phyloP scores from a whole-genome alignment of 805 yeast species.

The Starmerella riodocensis region DNA sequence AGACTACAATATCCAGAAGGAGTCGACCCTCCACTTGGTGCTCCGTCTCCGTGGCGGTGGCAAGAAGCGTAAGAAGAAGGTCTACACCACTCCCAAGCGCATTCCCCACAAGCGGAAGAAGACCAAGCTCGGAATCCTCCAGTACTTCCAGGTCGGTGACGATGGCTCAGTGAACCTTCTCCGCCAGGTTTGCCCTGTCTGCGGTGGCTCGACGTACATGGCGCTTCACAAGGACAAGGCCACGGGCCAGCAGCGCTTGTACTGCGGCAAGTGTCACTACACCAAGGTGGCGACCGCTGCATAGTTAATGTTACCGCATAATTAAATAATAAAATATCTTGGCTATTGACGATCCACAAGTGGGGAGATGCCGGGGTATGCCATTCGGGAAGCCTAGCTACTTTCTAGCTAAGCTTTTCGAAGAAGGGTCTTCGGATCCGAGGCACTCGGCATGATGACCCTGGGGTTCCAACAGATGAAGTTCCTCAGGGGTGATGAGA shows the following conservation, averaged over 20 bases:
- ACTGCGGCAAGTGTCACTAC: conserved; percentile 99
- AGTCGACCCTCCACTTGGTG: conserved; percentile 90
- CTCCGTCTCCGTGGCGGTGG: conserved; percentile 98
- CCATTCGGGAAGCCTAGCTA: background rate
- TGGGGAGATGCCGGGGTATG: background rate
- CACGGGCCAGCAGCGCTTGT: conserved; percentile 92
- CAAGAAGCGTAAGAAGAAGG: conserved; percentile 99
- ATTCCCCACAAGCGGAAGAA: conserved; percentile 99
- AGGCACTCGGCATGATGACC: no score
- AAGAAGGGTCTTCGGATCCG: no score
- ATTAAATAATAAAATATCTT: conserved; percentile 4
- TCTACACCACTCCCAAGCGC: conserved; percentile 99
- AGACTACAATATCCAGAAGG: conserved; percentile 97
- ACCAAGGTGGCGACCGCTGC: conserved; percentile 39
- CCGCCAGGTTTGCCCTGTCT: conserved; percentile 95
- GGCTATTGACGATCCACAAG: background rate
- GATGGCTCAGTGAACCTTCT: conserved; percentile 98
- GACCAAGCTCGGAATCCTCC: conserved; percentile 97
- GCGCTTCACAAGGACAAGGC: conserved; percentile 83
- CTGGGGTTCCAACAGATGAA: no score
- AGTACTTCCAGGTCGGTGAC: conserved; percentile 97
- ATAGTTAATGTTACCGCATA: conserved; percentile 7
- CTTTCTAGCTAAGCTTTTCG: background rate
- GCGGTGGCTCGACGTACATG: conserved; percentile 99
- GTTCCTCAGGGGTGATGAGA: no score